Base-by-base conservation (phyloP, 1,284 basidiomycete species). In the Stygiomarasmius scandens region DNA sequence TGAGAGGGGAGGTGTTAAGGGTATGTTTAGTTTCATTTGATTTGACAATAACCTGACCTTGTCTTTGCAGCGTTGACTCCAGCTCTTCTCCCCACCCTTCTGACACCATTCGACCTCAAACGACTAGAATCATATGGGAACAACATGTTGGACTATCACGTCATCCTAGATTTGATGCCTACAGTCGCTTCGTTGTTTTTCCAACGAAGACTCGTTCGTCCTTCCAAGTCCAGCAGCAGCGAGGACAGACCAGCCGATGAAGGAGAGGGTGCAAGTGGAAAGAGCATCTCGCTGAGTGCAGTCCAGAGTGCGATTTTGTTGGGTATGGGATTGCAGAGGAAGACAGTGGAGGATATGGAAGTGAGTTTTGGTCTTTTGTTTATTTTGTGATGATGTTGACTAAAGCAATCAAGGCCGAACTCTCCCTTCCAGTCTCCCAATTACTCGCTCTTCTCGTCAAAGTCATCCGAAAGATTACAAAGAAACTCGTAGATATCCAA, bases 91-190 rank as follows among this genome's bases (percentile, higher is more conserved):
- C 79, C 83, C 1, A 77, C 88, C 43, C 73, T 93, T 16, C 73
- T 97, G 59, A 89, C 94, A 1, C 95, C 96, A 0, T 98, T 98
- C 70, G 97, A 99, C 74, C 80, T 99, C 66, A 98, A 98, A 75
- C 89, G 97, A 2, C 83, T 99, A 34, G 92, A 96, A 64, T 92
- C 96, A 5, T 99, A 99, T 67, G 90, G 94, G 3, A 95, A 96
- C 72, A 97, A 96, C 74, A 89, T 92, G 85, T 82, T 99, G 49
- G 97, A 99, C 73, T 97, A 96, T 69, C 95, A 98, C 70, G 93
- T 98, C 66, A 86, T 99, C 58, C 80, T 99, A 49, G 97, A 99
- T 72, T 81, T 99, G 14, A 78, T 99, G 3, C 96, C 97, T 0
- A 82, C 79, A 0, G 75, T 96, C 34, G 87, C 93, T 0, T 75